Conservation (phyloP, 768 basidiomycete species). For the Boletus eberwhitei region DNA sequence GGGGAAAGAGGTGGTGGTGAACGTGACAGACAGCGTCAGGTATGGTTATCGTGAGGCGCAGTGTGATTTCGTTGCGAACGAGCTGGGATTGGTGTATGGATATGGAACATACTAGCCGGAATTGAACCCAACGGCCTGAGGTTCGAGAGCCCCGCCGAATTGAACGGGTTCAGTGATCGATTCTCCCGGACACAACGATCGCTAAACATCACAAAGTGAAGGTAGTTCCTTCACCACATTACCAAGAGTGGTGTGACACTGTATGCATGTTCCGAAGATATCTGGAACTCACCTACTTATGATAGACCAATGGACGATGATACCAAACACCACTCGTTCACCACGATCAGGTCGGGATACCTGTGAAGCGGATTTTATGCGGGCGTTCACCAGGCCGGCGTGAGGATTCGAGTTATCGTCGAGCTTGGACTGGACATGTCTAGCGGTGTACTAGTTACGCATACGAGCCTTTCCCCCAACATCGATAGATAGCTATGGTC, state of each 20-base stretch:
- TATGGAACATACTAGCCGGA: not conserved
- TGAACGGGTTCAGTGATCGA: not conserved
- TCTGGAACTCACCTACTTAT: not conserved
- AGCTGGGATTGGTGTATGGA: constrained; percentile 9
- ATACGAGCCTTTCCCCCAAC: no score
- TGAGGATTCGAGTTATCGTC: no score
- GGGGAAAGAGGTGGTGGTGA: constrained; percentile 5
- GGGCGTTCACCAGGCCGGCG: not conserved
- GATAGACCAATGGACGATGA: not conserved
- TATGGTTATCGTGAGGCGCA: constrained; percentile 7
- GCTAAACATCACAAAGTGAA: not conserved
- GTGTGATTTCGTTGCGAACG: constrained; percentile 7
- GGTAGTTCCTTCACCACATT: not conserved
- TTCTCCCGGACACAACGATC: not conserved
- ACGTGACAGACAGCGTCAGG: constrained; percentile 1
- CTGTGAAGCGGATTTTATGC: not conserved
- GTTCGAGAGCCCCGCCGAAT: not conserved
- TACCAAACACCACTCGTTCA: not conserved
- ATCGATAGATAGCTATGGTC: no score
- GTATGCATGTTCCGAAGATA: not conserved
- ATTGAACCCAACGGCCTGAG: not conserved
- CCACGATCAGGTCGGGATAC: not conserved
- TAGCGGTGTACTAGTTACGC: no score
- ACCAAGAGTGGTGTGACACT: not conserved
- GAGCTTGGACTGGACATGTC: no score